These are phyloP conservation scores for Colletotrichum eremochloae DNA, from an alignment of 2,329 filamentous ascomycete genomes.

Conservation along the genomic window DNA sequence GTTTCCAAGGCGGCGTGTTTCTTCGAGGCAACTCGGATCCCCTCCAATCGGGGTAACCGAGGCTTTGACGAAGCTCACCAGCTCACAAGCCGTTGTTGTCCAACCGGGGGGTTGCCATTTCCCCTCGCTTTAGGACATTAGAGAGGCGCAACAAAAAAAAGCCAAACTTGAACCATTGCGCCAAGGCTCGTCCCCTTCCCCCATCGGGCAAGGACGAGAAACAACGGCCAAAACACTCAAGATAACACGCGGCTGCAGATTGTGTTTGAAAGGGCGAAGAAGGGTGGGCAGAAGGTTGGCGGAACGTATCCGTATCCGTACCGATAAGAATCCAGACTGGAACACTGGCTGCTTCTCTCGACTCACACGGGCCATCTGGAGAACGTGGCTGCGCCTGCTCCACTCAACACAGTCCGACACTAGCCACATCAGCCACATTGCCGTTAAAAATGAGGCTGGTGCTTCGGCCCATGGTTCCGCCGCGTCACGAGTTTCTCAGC, in stretches of 20 bases:
- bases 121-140: not conserved
- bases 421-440: conserved; percentile 19
- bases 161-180: conserved; percentile 14
- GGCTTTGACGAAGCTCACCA: not conserved
- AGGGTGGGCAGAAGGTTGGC: conserved; percentile 9
- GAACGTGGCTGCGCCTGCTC: not conserved
- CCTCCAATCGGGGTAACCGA: not conserved
- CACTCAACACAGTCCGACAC: no score
- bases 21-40: conserved; percentile 5
- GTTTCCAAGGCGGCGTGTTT: conserved; percentile 7
- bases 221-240: conserved; percentile 14
- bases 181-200: conserved; percentile 17
- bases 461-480: conserved; percentile 33
- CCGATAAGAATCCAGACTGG: conserved; percentile 17
- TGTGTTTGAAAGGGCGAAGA: conserved; percentile 1
- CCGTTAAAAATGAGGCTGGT: not conserved
- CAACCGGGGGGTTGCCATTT: not conserved
- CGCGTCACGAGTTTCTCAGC: conserved; percentile 42
- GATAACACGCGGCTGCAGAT: not conserved
- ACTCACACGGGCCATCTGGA: conserved; percentile 1
- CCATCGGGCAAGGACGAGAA: not conserved
- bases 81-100: conserved; percentile 7
- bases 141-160: conserved; percentile 11
- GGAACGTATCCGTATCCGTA: not conserved
- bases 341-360: no score